Base-by-base conservation (phyloP, 805 yeast species). In the Aciculoconidium aculeatum region DNA sequence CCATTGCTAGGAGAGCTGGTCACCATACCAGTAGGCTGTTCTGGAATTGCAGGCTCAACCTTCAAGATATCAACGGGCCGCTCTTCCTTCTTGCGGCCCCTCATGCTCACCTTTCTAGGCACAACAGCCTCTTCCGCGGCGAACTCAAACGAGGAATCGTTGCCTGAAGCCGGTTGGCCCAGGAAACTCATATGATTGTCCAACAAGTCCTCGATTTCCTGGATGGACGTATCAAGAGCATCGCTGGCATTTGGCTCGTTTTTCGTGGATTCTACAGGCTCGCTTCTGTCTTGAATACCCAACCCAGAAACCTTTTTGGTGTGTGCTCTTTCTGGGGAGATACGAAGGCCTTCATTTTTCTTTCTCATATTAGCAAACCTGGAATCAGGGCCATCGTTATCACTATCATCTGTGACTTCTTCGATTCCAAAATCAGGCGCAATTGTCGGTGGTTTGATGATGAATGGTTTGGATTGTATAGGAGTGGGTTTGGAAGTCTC, bases 191-290 rank as follows among this genome's bases (percentile, higher is more conserved):
- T 17, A 11, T 16, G 41, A 18, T 20, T 21, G 22, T 58, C 62
- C 55, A 63, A 53, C 41, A 56, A 55, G 27, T 51, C 54, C 31
- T 59, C 65, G 20, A 63, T 55, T 23, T 62, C 70, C 37, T 58
- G 61, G 25, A 63, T 61, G 2, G 67, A 58, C 3, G 54, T 35
- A 32, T 58, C 56, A 11, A 56, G 47, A 7, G 48, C 41, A 6
- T 36, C 30, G 10, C 29, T n/a, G 20, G 34, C 32, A 11, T 38
- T 26, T 8, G 26, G 10, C 5, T 37, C 35, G 12, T 42, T 17
- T 15, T 33, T 35, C 7, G 49, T 39, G 5, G 50, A 36, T 14
- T 44, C 40, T n/a, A n/a, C n/a, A n/a, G n/a, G n/a, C n/a, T n/a
- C n/a, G n/a, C n/a, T n/a, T n/a, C n/a, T n/a, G n/a, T n/a, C n/a